phyloP scores from a whole-genome alignment of 805 yeast species.

The Hanseniaspora jakobsenii region DNA sequence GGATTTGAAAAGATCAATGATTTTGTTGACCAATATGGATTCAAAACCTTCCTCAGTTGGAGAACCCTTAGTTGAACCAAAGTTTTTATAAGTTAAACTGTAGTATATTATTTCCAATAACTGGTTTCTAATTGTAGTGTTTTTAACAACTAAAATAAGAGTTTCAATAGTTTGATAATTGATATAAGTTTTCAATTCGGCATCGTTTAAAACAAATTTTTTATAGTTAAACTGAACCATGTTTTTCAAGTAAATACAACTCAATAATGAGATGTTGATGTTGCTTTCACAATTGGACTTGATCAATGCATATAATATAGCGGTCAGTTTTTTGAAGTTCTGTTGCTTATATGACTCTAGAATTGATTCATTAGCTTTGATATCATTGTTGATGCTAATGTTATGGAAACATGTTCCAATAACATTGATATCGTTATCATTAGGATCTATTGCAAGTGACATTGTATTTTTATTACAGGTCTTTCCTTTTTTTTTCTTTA shows the following conservation, averaged over 20 bases:
- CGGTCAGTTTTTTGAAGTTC: slow-evolving; percentile 6
- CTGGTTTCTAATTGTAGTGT: slow-evolving; percentile 13
- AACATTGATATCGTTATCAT: slow-evolving; percentile 4
- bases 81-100: slow-evolving; percentile 2
- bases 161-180: background rate
- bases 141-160: slow-evolving; percentile 33
- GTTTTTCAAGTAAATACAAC: slow-evolving; percentile 51
- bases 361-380: slow-evolving; percentile 7
- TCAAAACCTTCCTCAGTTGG: background rate
- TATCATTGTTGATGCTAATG: slow-evolving; percentile 11
- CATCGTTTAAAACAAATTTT: background rate
- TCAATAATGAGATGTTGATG: background rate
- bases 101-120: slow-evolving; percentile 7
- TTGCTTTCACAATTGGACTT: slow-evolving; percentile 7
- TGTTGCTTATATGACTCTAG: slow-evolving; percentile 1
- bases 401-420: slow-evolving; percentile 14
- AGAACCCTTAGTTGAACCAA: background rate
- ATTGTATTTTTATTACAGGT: too few relatives aligned
- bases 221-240: slow-evolving; percentile 35
- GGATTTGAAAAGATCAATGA: slow-evolving; percentile 6
- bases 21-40: background rate
- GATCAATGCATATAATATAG: slow-evolving; percentile 6
- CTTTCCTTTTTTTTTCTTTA: too few relatives aligned
- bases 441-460: background rate
- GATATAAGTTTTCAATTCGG: background rate